Conservation (phyloP, 352 stramenopile genomes). For the Phytophthora sojae region DNA sequence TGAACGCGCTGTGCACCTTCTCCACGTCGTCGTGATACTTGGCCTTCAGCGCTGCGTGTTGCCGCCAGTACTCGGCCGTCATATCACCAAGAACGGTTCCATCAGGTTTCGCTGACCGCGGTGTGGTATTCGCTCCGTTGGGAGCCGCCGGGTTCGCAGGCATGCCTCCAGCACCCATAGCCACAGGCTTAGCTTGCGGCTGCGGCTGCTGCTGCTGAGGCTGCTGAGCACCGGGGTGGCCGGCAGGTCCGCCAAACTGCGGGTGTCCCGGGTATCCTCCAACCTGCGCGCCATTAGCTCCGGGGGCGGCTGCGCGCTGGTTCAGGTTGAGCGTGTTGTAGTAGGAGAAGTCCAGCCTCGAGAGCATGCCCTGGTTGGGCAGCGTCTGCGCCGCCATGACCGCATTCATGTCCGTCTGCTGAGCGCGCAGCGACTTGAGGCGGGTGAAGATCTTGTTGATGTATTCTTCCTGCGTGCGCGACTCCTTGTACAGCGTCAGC, state of each 20-base stretch:
- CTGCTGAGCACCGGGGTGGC: constrained; percentile 36
- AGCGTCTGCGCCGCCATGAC: constrained; percentile 68
- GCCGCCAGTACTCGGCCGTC: constrained; percentile 77
- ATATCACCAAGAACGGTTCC: constrained; percentile 45
- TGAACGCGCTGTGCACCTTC: constrained; percentile 87
- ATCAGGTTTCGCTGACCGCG: constrained; percentile 29
- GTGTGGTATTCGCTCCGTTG: constrained; percentile 33
- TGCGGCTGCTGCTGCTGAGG: constrained; percentile 27
- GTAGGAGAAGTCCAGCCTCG: constrained; percentile 77
- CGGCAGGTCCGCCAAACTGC: constrained; percentile 38
- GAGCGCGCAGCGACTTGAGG: constrained; percentile 75
- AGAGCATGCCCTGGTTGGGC: constrained; percentile 78
- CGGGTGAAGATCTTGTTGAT: constrained; percentile 91
- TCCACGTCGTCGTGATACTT: constrained; percentile 89
- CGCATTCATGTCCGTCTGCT: constrained; percentile 79
- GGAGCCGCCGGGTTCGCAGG: constrained; percentile 31
- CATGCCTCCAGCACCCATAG: constrained; percentile 29
- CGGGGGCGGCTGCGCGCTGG: constrained; percentile 39
- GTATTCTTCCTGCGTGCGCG: constrained; percentile 85
- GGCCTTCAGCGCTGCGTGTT: constrained; percentile 76
- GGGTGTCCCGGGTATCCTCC: constrained; percentile 51
- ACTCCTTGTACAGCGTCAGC: constrained; percentile 86
- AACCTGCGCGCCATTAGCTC: constrained; percentile 34
- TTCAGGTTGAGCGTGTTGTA: constrained; percentile 73
- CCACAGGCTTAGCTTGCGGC: constrained; percentile 18